Evolutionary conservation across 2,329 filamentous ascomycete species (phyloP).

Genomic region (Cercospora canescens): DNA sequence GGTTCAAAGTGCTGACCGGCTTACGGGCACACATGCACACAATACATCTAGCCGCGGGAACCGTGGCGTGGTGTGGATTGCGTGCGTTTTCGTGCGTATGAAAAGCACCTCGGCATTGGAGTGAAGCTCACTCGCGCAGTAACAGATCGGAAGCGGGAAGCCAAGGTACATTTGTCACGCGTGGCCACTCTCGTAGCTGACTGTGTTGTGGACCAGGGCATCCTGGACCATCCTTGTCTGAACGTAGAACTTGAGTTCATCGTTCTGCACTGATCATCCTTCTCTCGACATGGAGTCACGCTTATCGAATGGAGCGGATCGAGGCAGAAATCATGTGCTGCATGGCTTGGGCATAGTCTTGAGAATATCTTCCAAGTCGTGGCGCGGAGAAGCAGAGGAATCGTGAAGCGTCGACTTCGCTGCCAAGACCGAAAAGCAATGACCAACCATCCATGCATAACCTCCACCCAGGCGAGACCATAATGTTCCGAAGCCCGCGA

Average conservation of each 20-base stretch:
- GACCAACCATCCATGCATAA: no score
- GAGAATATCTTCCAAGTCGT: no score
- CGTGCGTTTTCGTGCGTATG: background rate
- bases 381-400: no score
- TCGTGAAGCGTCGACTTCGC: background rate
- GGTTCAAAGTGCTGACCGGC: background rate
- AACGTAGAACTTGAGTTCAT: background rate
- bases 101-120: background rate
- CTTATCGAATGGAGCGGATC: background rate
- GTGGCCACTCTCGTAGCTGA: background rate
- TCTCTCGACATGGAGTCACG: background rate
- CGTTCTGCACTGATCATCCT: no score
- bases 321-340: background rate
- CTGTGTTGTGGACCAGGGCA: background rate
- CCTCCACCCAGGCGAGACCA: no score
- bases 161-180: background rate
- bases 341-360: background rate
- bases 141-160: background rate
- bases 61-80: background rate
- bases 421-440: background rate
- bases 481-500: background rate
- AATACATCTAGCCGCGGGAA: background rate
- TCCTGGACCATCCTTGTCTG: background rate
- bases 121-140: background rate
- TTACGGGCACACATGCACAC: background rate